These are phyloP conservation scores for Termitomyces sp. DNA, from an alignment of 768 basidiomycete genomes.

Conservation along the genomic window DNA sequence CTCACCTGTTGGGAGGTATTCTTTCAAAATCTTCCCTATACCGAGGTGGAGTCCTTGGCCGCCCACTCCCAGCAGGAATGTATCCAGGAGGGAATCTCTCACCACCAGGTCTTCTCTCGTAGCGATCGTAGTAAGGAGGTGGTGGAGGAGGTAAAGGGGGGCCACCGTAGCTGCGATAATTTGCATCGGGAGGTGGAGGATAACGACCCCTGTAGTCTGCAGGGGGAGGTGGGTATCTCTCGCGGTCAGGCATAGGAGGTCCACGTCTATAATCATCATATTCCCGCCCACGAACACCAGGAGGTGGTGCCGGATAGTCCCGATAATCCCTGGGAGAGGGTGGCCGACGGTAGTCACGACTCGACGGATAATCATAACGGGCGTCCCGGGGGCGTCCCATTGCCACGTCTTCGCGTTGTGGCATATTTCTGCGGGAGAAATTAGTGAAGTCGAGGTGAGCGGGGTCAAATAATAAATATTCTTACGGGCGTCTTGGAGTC, in stretches of 20 bases:
- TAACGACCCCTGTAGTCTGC: constrained; percentile 54
- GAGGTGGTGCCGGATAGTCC: constrained; percentile 49
- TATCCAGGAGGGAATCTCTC: constrained; percentile 39
- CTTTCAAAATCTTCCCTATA: constrained; percentile 63
- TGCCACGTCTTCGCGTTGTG: constrained; percentile 52
- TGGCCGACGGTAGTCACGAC: constrained; percentile 58
- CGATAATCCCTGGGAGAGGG: constrained; percentile 62
- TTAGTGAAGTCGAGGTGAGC: constrained; percentile 52
- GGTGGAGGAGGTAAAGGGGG: constrained; percentile 42
- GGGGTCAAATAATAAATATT: constrained; percentile 52
- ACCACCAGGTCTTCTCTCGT: constrained; percentile 50
- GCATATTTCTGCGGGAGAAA: constrained; percentile 29
- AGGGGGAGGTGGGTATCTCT: constrained; percentile 48
- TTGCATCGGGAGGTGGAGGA: constrained; percentile 45
- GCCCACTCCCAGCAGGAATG: constrained; percentile 43
- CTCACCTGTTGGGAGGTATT: constrained; percentile 48
- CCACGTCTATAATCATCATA: constrained; percentile 65
- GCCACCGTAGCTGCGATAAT: constrained; percentile 46
- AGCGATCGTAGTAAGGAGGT: constrained; percentile 54
- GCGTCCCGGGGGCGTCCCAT: constrained; percentile 43
- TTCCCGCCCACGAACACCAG: constrained; percentile 52
- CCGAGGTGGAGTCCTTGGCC: constrained; percentile 55
- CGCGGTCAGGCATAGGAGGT: constrained; percentile 36
- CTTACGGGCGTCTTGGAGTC: constrained; percentile 36
- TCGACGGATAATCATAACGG: constrained; percentile 58